Conservation (phyloP, 257 asterid species). For the Eucommia ulmoides region DNA sequence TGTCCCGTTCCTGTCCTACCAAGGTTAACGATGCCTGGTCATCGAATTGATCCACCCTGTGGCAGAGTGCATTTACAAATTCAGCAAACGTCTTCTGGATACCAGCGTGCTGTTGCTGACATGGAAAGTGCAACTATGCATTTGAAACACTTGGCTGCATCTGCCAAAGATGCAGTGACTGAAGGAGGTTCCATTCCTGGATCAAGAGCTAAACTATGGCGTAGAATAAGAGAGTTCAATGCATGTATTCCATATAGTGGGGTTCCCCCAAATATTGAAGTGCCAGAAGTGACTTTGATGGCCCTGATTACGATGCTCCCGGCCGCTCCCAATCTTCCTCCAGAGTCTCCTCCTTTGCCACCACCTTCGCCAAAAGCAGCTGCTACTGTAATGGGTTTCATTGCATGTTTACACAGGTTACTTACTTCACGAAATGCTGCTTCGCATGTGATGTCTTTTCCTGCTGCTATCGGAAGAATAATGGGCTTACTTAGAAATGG, state of each 20-base stretch:
- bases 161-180: constrained; percentile 95
- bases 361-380: constrained; percentile 99
- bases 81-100: constrained; percentile 27
- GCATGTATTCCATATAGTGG: constrained; percentile 88
- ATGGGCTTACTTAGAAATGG: constrained; percentile 98
- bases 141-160: constrained; percentile 90
- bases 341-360: constrained; percentile 91
- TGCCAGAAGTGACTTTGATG: constrained; percentile 97
- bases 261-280: constrained; percentile 78
- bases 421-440: constrained; percentile 91
- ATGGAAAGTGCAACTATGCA: constrained; percentile 72
- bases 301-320: constrained; percentile 96
- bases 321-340: constrained; percentile 92
- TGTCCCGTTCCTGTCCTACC: constrained; percentile 84
- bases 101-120: constrained; percentile 45
- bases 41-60: constrained; percentile 95
- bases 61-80: constrained; percentile 66
- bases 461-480: constrained; percentile 94
- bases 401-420: constrained; percentile 89
- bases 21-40: constrained; percentile 98
- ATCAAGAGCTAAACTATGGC: constrained; percentile 98
- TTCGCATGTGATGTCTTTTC: constrained; percentile 95
- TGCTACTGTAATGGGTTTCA: constrained; percentile 90
- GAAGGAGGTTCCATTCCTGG: constrained; percentile 99
- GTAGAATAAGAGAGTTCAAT: constrained; percentile 93